Evolutionary conservation across 139 green algal species (phyloP), one percentile per base, ranked within the genome.

Genomic region (Chlorella sp.): DNA sequence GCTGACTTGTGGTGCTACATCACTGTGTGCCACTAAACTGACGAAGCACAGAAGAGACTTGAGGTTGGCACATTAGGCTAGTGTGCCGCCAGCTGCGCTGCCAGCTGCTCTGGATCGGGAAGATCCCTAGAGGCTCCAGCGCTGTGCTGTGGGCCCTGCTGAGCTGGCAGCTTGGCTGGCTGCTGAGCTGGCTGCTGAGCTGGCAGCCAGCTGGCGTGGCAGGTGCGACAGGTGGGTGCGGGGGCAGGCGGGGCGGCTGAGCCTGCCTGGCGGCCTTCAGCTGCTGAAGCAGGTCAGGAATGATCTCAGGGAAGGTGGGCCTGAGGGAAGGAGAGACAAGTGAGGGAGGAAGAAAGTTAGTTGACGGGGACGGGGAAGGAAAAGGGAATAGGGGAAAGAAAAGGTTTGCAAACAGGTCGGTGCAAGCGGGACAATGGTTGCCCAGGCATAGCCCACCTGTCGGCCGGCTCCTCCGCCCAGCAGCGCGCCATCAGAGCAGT

Each of bases 401-500:
- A 68, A 68, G 14, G 60, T 14, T 26, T 68, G 60, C 18, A 14
- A 9, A 71, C 11, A 26, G 24, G 21, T 28, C 21, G 11, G 11
- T 71, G 64, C 64, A 28, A 71, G 64, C 21, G 22, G 64, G 11
- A 28, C 21, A 26, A 71, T 77, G 69, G 2, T 19, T 28, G 26
- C 64, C 69, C 69, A 12, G 21, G 26, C 37, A 12, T n/a, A 36
- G 40, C 64, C 11, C 85, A 89, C 80, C 82, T 91, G 19, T 53
- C 68, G 1, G 32, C 14, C 11, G 89, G 64, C 16, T 89, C 80
- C 79, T 91, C 32, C 15, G 22, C 19, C 89, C 89, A 92, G 89
- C 89, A 92, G 11, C 83, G 69, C 71, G 36, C 34, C 80, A 83
- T 71, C 3, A 92, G 68, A 1, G n/a, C 36, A 0, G 28, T 28